Evolutionary conservation across 148 eudicot species (phyloP).

Genomic region (Rhododendron henanense): DNA sequence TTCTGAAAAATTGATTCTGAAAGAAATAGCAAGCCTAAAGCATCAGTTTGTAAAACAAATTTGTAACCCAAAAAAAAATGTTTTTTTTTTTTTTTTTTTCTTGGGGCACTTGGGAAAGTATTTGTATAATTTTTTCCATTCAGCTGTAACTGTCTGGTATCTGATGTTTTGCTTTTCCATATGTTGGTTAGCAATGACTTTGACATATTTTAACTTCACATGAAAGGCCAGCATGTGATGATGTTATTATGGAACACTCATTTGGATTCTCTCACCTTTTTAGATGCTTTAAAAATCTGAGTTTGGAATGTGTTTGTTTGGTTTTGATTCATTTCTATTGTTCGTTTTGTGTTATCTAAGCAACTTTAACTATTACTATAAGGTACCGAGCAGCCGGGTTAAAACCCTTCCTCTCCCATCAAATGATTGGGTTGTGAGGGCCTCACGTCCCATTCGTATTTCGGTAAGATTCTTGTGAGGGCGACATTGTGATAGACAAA

Average conservation of each 20-base stretch:
- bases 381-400: too few species aligned
- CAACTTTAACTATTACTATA: too few species aligned
- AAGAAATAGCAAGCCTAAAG: not conserved
- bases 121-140: not conserved
- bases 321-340: not conserved
- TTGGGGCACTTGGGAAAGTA: not conserved
- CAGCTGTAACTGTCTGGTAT: not conserved
- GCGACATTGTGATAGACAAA: too few species aligned
- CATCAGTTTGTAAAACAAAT: not conserved
- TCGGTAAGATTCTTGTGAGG: too few species aligned
- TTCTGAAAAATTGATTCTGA: not conserved
- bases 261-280: not conserved
- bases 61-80: not conserved
- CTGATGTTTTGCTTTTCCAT: not conserved
- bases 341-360: not conserved
- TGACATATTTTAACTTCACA: not conserved
- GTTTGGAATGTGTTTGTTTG: not conserved
- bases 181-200: not conserved
- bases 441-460: not conserved
- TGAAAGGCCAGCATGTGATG: slow-evolving; percentile 5
- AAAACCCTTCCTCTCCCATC: not conserved
- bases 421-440: not conserved
- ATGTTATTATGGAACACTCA: not conserved
- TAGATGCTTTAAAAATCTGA: slow-evolving; percentile 5
- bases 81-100: not conserved